Conservation (phyloP, 2,329 filamentous ascomycete species). For the Pseudocercospora vitis region DNA sequence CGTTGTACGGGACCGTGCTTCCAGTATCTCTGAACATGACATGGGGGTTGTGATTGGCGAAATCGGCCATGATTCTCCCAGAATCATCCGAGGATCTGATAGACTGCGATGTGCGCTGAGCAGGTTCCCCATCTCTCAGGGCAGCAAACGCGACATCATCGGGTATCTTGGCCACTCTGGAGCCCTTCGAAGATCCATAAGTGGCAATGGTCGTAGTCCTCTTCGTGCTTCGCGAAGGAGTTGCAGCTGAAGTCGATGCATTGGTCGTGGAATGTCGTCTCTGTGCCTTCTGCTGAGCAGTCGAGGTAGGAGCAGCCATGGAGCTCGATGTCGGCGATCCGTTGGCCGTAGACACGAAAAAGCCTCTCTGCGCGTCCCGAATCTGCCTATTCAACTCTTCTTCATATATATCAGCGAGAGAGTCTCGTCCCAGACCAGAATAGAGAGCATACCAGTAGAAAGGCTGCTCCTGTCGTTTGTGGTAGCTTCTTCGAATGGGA, state of each 20-base stretch:
- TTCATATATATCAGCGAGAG: constrained; percentile 12
- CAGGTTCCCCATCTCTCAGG: constrained; percentile 19
- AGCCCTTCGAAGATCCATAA: constrained; percentile 19
- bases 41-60: constrained; percentile 42
- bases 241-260: constrained; percentile 10
- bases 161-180: neutral
- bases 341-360: constrained; percentile 24
- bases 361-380: constrained; percentile 26
- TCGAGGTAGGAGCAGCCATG: constrained; percentile 20
- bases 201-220: constrained; percentile 28
- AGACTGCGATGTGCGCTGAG: constrained; percentile 20
- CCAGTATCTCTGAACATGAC: constrained; percentile 44
- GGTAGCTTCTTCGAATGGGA: neutral
- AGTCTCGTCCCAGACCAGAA: neutral
- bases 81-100: constrained; percentile 26
- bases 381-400: constrained; percentile 30
- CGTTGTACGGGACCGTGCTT: constrained; percentile 46
- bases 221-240: constrained; percentile 21
- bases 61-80: constrained; percentile 40
- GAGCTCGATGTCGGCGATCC: constrained; percentile 1
- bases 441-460: constrained; percentile 15
- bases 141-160: constrained; percentile 17
- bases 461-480: constrained; percentile 19
- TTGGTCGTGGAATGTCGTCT: constrained; percentile 24
- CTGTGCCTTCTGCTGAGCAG: constrained; percentile 21